Conservation (phyloP, 2,329 filamentous ascomycete genomes). For the Colletotrichum euphorbiae region DNA sequence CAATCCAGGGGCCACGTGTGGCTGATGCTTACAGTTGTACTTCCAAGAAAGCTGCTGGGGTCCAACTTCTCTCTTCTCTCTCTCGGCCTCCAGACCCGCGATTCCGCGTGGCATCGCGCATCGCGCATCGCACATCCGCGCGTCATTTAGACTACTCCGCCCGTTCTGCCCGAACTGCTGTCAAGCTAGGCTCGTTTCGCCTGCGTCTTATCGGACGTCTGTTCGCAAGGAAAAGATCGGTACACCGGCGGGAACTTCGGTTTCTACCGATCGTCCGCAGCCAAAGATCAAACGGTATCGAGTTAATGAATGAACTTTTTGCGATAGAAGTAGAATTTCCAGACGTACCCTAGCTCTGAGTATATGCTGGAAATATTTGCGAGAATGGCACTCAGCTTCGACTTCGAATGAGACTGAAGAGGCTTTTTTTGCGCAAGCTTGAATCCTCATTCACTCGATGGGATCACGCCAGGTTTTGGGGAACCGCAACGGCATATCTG, state of each 20-base stretch:
- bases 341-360: no score
- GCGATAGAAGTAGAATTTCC: no score
- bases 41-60: background rate
- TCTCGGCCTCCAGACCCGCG: conserved; percentile 1
- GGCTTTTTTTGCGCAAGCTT: background rate
- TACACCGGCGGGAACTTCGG: background rate
- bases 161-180: conserved; percentile 21
- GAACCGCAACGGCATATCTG: background rate
- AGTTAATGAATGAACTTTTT: background rate
- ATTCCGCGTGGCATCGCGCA: conserved; percentile 1
- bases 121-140: conserved; percentile 7
- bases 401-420: background rate
- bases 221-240: conserved; percentile 19
- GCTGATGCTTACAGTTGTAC: conserved; percentile 7
- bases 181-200: conserved; percentile 34
- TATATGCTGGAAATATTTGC: no score
- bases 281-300: background rate
- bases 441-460: background rate
- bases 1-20: conserved; percentile 16
- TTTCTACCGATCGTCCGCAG: background rate
- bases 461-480: background rate
- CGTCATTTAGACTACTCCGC: conserved; percentile 21
- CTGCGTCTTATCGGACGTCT: conserved; percentile 31
- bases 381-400: background rate
- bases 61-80: conserved; percentile 1